Evolutionary conservation across 2,329 filamentous ascomycete species (phyloP), one percentile per base, ranked within the genome.

Genomic region (Colletotrichum lentis): DNA sequence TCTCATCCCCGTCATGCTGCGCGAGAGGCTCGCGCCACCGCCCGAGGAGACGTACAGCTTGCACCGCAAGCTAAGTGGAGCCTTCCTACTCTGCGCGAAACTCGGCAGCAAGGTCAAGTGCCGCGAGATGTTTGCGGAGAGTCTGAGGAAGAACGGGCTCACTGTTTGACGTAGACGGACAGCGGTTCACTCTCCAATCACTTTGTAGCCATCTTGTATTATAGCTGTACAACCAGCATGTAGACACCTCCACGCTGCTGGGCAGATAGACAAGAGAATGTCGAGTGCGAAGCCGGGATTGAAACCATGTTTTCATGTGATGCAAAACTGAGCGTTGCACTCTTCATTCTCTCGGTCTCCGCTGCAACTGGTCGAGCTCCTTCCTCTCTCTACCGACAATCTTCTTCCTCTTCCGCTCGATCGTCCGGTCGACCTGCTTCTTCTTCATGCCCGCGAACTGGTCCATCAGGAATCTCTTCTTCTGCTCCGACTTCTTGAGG

Each of bases 11-110:
- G 83, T 97, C 61, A 99, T 99, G 96, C 85, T 99, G 54, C 87
- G 88, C 64, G 96, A 99, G 82, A 83, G 96, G 43, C 81, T 99
- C 22, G 89, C 93, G 18, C 95, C 96, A 27, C 96, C 96, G 27
- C 96, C 96, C 0, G 96, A 99, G 81, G 96, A 99, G 84, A 99
- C 96, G 60, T 99, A 99, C 76, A 95, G 91, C 77, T 80, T 99
- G 74, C 96, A 99, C 79, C 88, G 96, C 69, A 99, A 99, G 82
- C 81, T 99, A 62, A 97, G 94, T 77, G 96, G 96, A 0, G 96
- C 96, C 0, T 99, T 99, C 77, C 80, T 99, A 74, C 83, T 99
- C 20, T 99, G 96, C 78, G 94, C 96, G 0, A 87, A 89, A 72
- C 78, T 99, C 68, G 94, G 93, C 3, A 97, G 93, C 77, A 86